A percentile compares a stretch with the other conserved stretches of the same genome.
Conservation (phyloP, 768 basidiomycete species). For the Lentinula boryana region DNA sequence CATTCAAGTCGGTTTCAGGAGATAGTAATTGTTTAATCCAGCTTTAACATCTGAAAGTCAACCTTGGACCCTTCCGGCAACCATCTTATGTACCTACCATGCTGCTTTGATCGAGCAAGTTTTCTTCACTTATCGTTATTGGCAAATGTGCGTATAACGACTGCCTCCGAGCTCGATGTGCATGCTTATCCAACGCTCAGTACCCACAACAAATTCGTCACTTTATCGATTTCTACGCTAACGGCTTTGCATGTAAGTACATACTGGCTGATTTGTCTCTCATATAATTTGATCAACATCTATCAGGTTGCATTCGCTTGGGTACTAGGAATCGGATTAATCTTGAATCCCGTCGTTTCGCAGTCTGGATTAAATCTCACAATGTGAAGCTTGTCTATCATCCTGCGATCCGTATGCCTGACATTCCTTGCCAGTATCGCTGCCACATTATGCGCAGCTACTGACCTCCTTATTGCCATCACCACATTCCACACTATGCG, state of each 20-base stretch:
- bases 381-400: background rate
- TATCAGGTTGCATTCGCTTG: background rate
- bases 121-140: conserved; percentile 2
- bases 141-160: background rate
- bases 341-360: background rate
- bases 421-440: background rate
- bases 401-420: too few species aligned
- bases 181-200: background rate
- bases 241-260: background rate
- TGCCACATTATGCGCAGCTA: background rate
- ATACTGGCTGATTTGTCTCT: background rate
- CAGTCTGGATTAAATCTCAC: background rate
- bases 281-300: background rate
- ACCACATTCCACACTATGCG: background rate
- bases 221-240: background rate
- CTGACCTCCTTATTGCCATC: background rate
- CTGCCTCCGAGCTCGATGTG: background rate
- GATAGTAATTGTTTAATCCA: background rate
- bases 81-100: conserved; percentile 1
- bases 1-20: background rate
- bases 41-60: background rate
- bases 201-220: background rate
- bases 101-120: conserved; percentile 1
- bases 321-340: background rate
- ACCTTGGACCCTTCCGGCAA: background rate